phyloP scores from a whole-genome alignment of 2,329 filamentous ascomycete genomes.

The Fusarium verrucosum region DNA sequence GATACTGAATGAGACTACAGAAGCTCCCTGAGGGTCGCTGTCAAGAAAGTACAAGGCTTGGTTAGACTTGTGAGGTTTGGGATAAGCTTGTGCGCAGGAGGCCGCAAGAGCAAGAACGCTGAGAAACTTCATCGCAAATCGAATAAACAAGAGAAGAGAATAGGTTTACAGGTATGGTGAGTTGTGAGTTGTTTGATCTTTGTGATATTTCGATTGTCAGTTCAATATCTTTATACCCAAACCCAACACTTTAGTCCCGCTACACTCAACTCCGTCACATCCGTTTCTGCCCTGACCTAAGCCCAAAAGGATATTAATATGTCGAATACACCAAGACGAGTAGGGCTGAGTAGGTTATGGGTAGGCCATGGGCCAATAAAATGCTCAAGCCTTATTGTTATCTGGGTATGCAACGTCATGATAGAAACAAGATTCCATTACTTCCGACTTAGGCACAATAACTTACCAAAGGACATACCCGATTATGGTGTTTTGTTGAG shows the following conservation, averaged over 20 bases:
- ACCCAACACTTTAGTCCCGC: neutral
- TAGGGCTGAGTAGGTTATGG: no score
- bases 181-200: fast-evolving
- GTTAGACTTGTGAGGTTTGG: neutral
- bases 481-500: neutral
- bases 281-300: no score
- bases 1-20: constrained; percentile 6
- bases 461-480: neutral
- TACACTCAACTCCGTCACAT: neutral
- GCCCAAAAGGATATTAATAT: neutral
- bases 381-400: neutral
- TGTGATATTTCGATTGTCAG: neutral
- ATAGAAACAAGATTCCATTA: neutral
- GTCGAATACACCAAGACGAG: neutral
- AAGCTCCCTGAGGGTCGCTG: constrained; percentile 9
- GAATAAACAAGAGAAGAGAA: fast-evolving
- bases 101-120: neutral
- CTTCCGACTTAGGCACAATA: neutral
- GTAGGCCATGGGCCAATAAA: neutral
- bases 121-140: neutral
- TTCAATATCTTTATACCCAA: neutral
- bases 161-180: fast-evolving
- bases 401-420: neutral
- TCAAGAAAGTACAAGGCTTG: constrained; percentile 7
- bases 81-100: neutral